Evolutionary conservation across 2,329 filamentous ascomycete genomes (phyloP), one percentile per base, ranked within the genome.

Genomic region (Macrophomina pseudophaseolina): DNA sequence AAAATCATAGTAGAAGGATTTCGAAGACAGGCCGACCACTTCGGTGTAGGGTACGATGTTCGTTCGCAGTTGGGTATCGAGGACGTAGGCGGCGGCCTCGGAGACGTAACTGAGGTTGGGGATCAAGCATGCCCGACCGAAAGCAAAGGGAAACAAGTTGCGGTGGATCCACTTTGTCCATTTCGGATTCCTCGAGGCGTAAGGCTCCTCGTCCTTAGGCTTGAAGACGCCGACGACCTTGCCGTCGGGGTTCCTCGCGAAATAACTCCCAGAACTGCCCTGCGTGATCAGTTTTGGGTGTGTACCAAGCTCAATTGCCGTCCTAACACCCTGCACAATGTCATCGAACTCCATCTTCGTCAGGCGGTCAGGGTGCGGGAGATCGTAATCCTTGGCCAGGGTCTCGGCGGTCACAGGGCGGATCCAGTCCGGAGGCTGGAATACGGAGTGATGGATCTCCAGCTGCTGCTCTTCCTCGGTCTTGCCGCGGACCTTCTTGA

Each of bases 111-210:
- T 97, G 59, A 99, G 85, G 74, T 99, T 99, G 66, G 95, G 95
- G 77, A 99, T 99, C 64, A 99, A 87, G 71, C 93, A 98, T 53
- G 94, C 94, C 74, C 95, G 86, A 18, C 95, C 95, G 74, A 99
- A 99, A 79, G 92, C 97, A 81, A 96, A 99, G 8, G 95, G 95
- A 72, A 99, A 98, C 70, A 99, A 78, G 77, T 99, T 99, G 70
- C 95, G 87, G 79, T 99, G 95, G 82, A 99, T 94, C 95, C 95
- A 99, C 80, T 99, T 99, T 72, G 96, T 98, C 94, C 94, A 98
- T 78, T 99, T 99, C 5, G 95, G 95, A 76, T 99, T 99, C 72
- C 93, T 91, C 38, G 92, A 95, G 1, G 95, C 95, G 76, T 97
- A 99, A 0, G 95, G 95, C 79, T 99, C 96, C 81, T 99, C 95